Evolutionary conservation across 2,329 filamentous ascomycete species (phyloP), one percentile per base, ranked within the genome.

Genomic region (Colletotrichum brevisporum): DNA sequence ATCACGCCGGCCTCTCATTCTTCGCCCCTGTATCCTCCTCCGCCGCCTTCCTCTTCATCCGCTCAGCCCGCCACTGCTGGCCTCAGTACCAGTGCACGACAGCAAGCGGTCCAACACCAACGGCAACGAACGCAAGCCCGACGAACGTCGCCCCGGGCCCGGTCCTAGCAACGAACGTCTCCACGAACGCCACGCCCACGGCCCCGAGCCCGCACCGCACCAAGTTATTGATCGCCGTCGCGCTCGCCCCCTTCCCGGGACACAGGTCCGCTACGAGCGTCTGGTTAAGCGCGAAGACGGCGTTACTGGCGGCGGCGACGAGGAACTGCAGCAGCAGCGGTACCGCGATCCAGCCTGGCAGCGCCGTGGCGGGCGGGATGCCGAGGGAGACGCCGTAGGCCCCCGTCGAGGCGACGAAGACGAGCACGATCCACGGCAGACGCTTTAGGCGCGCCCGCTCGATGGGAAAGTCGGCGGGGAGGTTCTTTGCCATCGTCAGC

Each of bases 381-480:
- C 72, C 64, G 1, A 80, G 72, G 2, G 79, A 76, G 39, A 79
- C 74, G 6, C 80, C 81, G 54, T 84, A 82, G 21, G 75, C 74
- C 3, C 77, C 62, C 4, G 79, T 75, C 70, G 85, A 83, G 3
- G 80, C 54, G 1, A 73, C 71, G 8, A 77, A 77, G 66, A 51
- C 36, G 12, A 69, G 36, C n/a, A 59, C 24, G 43, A 83, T 77
- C 78, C 79, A 82, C 45, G 79, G 81, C 6, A 82, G 75, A 58
- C 80, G 77, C n/a, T 76, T 75, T 24, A 84, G 76, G 0, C 81
- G 77, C 4, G 80, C 77, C 13, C 75, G 75, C 69, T 84, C 83
- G 67, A 85, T 80, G 1, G 82, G 81, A 60, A 85, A 85, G 57
- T 83, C 79, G 0, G 65, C 71, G 12, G 71, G 71, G n/a, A 73